Evolutionary conservation across 495 filamentous ascomycete species (phyloP), one percentile per base, ranked within the genome.

Genomic region (Letharia lupina): DNA sequence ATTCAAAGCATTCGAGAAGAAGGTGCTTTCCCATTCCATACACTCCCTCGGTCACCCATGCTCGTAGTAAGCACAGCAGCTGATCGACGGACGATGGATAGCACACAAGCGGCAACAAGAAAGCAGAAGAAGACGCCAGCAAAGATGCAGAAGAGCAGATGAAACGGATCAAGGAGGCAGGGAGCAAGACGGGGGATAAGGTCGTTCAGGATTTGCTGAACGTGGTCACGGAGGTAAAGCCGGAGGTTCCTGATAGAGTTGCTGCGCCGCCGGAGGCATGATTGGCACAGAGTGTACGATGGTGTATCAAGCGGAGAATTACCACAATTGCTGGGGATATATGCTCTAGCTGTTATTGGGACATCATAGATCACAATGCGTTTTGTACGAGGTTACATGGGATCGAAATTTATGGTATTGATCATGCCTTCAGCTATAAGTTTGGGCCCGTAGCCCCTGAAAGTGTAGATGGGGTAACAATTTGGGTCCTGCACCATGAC

Each of bases 1-100:
- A 76, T 98, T 90, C 82, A 92, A 94, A 82, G 89, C 89, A 75
- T 97, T 94, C 73, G 91, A 98, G 80, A 81, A 88, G 59, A 88
- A 97, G 86, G 94, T 97, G 76, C 72, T 77, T 65, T 40, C 6
- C 56, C 35, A 23, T 57, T 48, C 7, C 61, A 20, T 13, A 57
- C 10, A 20, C 39, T 15, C 56, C 45, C 48, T 48, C 28, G 52
- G 31, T 2, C 35, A 10, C 28, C 20, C 33, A 6, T 64, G 40
- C 42, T 16, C 33, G 3, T 13, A 15, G 28, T n/a, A 33, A 10
- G 35, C 47, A 52, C 44, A 57, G 35, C 44, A 64, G 41, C 33
- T 59, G 12, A 63, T 50, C 12, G 13, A 33, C n/a, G 3, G 0
- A 18, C 31, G 18, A 50, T 50, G 61, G 50, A 66, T 56, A 93